Evolutionary conservation across 768 basidiomycete genomes (phyloP), one percentile per base, ranked within the genome.

Genomic region (Collybiopsis luxurians): DNA sequence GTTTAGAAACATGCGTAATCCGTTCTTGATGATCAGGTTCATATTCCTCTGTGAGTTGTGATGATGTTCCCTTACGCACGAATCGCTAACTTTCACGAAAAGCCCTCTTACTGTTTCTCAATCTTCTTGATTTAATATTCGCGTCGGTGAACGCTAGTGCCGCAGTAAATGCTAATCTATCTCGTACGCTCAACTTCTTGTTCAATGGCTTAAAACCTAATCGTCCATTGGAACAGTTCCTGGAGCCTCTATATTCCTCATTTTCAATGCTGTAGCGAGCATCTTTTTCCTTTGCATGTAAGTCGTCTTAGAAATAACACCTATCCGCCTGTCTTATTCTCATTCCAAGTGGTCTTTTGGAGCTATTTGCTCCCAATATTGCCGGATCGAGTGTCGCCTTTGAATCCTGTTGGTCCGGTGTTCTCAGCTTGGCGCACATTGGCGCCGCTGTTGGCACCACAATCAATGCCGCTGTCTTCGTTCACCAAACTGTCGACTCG

Each of bases 381-480:
- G 76, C 66, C 53, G 75, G 74, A 23, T 75, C 79, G 17, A 70
- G 70, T 27, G 74, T 83, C 36, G 63, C 73, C 49, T 66, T 81
- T 27, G 87, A 89, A 64, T 85, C 82, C 60, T 63, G 59, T 17
- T 89, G 86, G 85, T 76, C 81, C 6, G 75, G 69, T 6, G 56
- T 80, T 10, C 66, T 83, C 60, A 75, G 78, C 57, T 51, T 76
- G 5, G 64, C 84, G 30, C 79, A 86, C 55, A 71, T 83, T 34
- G 49, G 38, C 30, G 27, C 43, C 42, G 36, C 58, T 36, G 54
- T 59, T 42, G 53, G 45, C 10, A 24, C 45, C n/a, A 58, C 57
- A 59, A 39, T 61, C 28, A 57, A 34, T 42, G 51, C 19, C 61
- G 52, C 46, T 45, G 15, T 64, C 56, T 40, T 53, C 34, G 50